These are phyloP conservation scores for Chlorella sp. DNA, from an alignment of 139 green algal species.

Conservation along the genomic window DNA sequence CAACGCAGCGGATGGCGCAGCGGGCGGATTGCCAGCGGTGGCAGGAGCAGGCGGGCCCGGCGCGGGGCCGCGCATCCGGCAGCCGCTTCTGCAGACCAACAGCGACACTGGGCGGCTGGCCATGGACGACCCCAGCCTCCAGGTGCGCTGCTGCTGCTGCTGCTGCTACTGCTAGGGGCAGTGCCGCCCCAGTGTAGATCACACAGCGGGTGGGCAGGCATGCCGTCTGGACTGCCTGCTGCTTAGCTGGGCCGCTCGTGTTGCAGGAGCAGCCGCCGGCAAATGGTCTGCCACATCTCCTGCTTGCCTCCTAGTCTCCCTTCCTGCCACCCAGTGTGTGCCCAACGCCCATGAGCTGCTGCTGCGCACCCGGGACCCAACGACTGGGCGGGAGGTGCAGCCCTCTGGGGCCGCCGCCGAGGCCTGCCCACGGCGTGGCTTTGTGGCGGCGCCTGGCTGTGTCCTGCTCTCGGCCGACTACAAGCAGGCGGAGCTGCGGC, in stretches of 20 bases:
- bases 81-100: conserved; percentile 73
- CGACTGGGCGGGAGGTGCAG: too few relatives aligned
- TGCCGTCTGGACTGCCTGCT: too few relatives aligned
- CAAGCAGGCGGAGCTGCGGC: conserved; percentile 85
- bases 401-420: not conserved
- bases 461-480: conserved; percentile 77
- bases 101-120: conserved; percentile 70
- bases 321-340: too few relatives aligned
- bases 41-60: not conserved
- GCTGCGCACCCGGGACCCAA: not conserved
- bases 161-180: too few relatives aligned
- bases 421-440: not conserved
- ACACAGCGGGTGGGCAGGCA: too few relatives aligned
- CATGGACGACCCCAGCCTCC: conserved; percentile 81
- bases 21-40: too few relatives aligned
- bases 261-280: too few relatives aligned
- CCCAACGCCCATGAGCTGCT: not conserved
- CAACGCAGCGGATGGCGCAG: not conserved
- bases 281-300: too few relatives aligned
- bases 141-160: conserved; percentile 38
- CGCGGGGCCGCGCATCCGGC: conserved; percentile 48
- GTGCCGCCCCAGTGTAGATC: too few relatives aligned
- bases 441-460: conserved; percentile 12
- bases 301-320: too few relatives aligned
- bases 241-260: too few relatives aligned